These are phyloP conservation scores for Tetrastigma voinierianum DNA, from an alignment of 164 flowering plant species.

Conservation along the genomic window DNA sequence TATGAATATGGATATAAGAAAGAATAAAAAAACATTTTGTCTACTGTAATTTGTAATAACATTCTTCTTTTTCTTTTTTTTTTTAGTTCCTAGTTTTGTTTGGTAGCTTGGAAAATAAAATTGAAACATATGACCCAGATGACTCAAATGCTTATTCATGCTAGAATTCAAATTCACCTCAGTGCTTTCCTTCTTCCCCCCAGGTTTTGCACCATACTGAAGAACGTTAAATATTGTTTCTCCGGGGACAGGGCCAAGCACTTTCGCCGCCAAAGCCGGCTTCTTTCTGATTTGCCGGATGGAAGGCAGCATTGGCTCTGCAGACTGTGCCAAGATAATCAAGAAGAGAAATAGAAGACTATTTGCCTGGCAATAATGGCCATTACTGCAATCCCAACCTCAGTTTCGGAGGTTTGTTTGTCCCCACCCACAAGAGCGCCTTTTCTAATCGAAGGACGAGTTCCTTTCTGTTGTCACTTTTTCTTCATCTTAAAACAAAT, in stretches of 20 bases:
- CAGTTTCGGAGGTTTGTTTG: too few species aligned
- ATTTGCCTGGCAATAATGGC: neutral
- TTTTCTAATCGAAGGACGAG: too few species aligned
- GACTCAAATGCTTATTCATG: neutral
- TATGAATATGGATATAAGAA: too few species aligned
- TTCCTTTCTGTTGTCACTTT: neutral
- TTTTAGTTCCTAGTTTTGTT: too few species aligned
- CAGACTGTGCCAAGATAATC: slow-evolving; percentile 15
- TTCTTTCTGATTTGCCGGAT: too few species aligned
- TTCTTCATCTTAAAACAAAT: slow-evolving; percentile 5
- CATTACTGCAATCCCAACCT: neutral
- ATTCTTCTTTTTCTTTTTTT: too few species aligned
- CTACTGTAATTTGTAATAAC: too few species aligned
- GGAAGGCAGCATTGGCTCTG: neutral
- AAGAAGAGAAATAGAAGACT: slow-evolving; percentile 15
- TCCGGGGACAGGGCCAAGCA: neutral
- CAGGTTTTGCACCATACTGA: slow-evolving; percentile 36
- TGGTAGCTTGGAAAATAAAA: too few species aligned
- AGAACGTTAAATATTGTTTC: slow-evolving; percentile 40
- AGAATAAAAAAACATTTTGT: too few species aligned
- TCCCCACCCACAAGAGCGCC: too few species aligned
- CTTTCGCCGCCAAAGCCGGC: too few species aligned
- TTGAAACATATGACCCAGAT: too few species aligned
- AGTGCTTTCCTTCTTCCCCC: slow-evolving; percentile 17
- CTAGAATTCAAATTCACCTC: slow-evolving; percentile 19